Evolutionary conservation across 2,329 filamentous ascomycete genomes (phyloP).

Genomic region (Penicillium sp.): DNA sequence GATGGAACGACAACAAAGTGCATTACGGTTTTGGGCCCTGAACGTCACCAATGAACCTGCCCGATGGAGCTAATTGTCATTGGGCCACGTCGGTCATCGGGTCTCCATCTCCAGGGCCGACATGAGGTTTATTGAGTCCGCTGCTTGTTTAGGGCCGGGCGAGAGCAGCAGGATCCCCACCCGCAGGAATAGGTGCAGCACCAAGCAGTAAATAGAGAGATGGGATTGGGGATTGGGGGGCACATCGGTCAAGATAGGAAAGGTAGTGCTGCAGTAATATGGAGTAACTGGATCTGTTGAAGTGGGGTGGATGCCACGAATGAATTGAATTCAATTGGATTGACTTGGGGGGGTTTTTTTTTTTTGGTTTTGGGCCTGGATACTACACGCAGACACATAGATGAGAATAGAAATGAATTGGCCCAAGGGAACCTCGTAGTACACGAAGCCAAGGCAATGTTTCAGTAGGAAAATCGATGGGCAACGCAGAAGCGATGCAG

Average conservation of each 20-base stretch:
- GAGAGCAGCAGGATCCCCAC: slow-evolving; percentile 28
- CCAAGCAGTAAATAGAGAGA: slow-evolving; percentile 22
- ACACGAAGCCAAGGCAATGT: slow-evolving; percentile 8
- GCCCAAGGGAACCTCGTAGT: neutral
- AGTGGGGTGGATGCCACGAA: slow-evolving; percentile 31
- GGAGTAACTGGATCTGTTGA: slow-evolving; percentile 25
- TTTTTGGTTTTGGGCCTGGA: slow-evolving; percentile 6
- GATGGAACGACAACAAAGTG: slow-evolving; percentile 28
- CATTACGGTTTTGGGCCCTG: slow-evolving; percentile 31
- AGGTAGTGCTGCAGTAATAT: slow-evolving; percentile 21
- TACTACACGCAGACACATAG: neutral
- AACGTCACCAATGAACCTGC: slow-evolving; percentile 36
- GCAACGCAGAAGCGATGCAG: slow-evolving; percentile 18
- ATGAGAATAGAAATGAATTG: neutral
- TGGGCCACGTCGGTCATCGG: slow-evolving; percentile 43
- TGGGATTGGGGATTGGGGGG: slow-evolving; percentile 21
- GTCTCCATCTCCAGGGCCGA: slow-evolving; percentile 27
- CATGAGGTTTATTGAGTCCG: slow-evolving; percentile 23
- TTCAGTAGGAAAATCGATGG: slow-evolving; percentile 2
- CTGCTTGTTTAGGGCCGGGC: slow-evolving; percentile 30
- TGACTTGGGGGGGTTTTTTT: slow-evolving; percentile 13
- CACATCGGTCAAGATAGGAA: slow-evolving; percentile 23
- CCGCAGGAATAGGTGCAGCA: slow-evolving; percentile 32
- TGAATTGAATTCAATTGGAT: slow-evolving; percentile 11
- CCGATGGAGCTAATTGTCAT: slow-evolving; percentile 32